Conservation (phyloP, 2,329 filamentous ascomycete genomes). For the Aspergillus fructus region DNA sequence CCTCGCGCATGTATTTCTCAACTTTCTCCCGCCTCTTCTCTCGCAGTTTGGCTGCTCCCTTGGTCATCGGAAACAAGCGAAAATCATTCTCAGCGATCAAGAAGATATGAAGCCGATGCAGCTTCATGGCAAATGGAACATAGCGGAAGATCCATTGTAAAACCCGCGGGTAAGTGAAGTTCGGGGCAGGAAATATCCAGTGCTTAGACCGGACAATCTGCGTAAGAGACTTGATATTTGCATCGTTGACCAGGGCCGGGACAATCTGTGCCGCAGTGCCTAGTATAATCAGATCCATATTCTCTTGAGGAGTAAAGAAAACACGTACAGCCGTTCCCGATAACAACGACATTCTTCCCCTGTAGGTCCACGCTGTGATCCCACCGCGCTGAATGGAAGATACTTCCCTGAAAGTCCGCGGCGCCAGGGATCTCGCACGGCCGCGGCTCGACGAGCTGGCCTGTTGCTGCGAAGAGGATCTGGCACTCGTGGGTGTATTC, state of each 20-base stretch:
- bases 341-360: constrained; percentile 28
- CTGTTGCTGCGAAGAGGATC: constrained; percentile 53
- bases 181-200: constrained; percentile 51
- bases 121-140: constrained; percentile 44
- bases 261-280: constrained; percentile 29
- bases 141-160: constrained; percentile 51
- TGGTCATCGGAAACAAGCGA: constrained; percentile 43
- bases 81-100: constrained; percentile 22
- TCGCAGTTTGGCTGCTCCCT: constrained; percentile 41
- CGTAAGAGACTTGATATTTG: constrained; percentile 53
- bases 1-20: constrained; percentile 33
- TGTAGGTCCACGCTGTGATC: constrained; percentile 21
- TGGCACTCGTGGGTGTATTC: constrained; percentile 44
- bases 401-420: constrained; percentile 19
- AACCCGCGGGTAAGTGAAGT: constrained; percentile 48
- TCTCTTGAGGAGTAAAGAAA: too few species aligned
- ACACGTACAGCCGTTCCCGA: constrained; percentile 35
- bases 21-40: constrained; percentile 33
- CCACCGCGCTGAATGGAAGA: constrained; percentile 31
- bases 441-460: constrained; percentile 42
- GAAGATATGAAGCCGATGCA: constrained; percentile 40
- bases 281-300: background rate
- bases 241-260: constrained; percentile 23
- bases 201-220: constrained; percentile 59
- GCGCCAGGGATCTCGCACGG: constrained; percentile 39